These are phyloP conservation scores for Fraxinus quadrangulata DNA, from an alignment of 257 asterid genomes.

Conservation along the genomic window DNA sequence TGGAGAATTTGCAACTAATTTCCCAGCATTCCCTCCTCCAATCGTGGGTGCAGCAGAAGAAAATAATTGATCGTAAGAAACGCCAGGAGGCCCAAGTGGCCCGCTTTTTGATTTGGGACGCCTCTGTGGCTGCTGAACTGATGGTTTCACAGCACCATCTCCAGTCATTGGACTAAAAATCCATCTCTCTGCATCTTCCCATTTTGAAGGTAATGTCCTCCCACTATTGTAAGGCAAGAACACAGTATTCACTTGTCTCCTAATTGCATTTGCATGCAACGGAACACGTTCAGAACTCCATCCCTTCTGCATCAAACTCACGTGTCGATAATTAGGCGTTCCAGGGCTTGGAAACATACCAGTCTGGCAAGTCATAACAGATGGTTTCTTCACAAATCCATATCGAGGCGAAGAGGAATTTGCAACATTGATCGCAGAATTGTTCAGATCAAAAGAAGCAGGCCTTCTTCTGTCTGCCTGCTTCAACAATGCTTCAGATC, in stretches of 20 bases:
- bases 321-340: constrained; percentile 71
- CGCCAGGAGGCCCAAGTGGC: constrained; percentile 93
- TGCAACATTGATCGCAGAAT: constrained; percentile 36
- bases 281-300: constrained; percentile 98
- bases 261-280: constrained; percentile 40
- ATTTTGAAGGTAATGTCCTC: constrained; percentile 84
- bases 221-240: constrained; percentile 69
- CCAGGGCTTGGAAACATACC: constrained; percentile 86
- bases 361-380: constrained; percentile 41
- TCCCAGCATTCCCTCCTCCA: constrained; percentile 48
- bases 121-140: constrained; percentile 70
- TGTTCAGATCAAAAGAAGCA: constrained; percentile 76
- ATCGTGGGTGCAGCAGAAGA: constrained; percentile 69
- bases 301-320: constrained; percentile 71
- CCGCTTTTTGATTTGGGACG: constrained; percentile 93
- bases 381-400: constrained; percentile 59
- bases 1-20: constrained; percentile 58
- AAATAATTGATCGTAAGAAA: constrained; percentile 67
- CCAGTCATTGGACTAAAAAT: constrained; percentile 80
- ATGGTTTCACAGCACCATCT: constrained; percentile 53
- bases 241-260: constrained; percentile 49
- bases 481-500: constrained; percentile 53
- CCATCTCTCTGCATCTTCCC: constrained; percentile 99
- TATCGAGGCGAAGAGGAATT: constrained; percentile 69
- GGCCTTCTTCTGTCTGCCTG: constrained; percentile 65